Evolutionary conservation across 768 basidiomycete species (phyloP).

Genomic region (Candolleomyces aberdarensis): DNA sequence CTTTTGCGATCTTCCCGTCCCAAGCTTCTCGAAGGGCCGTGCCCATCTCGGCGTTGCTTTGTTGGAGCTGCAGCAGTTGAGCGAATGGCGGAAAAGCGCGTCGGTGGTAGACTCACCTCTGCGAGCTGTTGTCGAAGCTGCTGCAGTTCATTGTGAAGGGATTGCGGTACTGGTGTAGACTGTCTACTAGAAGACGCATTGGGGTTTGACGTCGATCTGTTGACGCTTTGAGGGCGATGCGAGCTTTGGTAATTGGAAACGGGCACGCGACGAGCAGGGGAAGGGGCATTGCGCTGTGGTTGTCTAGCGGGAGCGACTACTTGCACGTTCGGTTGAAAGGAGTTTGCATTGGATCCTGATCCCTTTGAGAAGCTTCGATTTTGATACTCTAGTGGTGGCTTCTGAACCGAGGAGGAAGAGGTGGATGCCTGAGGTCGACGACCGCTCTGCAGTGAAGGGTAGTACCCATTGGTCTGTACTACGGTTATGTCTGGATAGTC

Average conservation of each 20-base stretch:
- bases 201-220: not conserved
- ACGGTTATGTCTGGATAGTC: slow-evolving; percentile 62
- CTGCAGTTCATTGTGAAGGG: slow-evolving; percentile 20
- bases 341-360: not conserved
- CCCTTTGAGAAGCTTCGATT: not conserved
- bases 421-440: not conserved
- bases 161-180: not conserved
- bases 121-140: slow-evolving; percentile 37
- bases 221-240: not conserved
- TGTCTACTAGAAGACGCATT: not conserved
- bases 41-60: slow-evolving; percentile 46
- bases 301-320: not conserved
- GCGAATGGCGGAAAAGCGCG: slow-evolving; percentile 4
- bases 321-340: not conserved
- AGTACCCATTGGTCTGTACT: slow-evolving; percentile 51
- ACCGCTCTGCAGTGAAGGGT: slow-evolving; percentile 31
- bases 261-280: not conserved
- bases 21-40: slow-evolving; percentile 43
- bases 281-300: not conserved
- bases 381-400: not conserved
- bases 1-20: slow-evolving; percentile 53
- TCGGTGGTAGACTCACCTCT: slow-evolving; percentile 35
- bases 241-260: not conserved
- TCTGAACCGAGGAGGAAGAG: slow-evolving; percentile 13
- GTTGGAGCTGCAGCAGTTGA: slow-evolving; percentile 40